phyloP scores from a whole-genome alignment of 495 filamentous ascomycete species.

The Penicillium cataractarum region DNA sequence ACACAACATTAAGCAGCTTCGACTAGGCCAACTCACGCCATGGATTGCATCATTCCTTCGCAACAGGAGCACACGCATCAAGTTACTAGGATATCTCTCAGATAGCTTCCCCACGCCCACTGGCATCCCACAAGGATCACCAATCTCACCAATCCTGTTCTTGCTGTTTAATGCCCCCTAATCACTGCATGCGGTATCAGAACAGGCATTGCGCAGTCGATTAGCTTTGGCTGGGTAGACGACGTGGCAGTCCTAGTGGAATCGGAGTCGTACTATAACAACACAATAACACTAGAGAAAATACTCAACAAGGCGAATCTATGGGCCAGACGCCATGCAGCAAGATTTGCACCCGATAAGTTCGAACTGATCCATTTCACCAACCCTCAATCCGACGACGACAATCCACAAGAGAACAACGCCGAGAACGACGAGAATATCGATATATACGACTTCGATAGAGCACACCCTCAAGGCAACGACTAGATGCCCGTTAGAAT shows the following conservation, averaged over 20 bases:
- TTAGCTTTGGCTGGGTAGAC: constrained; percentile 21
- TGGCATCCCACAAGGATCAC: background rate
- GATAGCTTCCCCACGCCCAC: background rate
- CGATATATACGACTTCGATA: constrained; percentile 2
- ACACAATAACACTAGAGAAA: constrained; percentile 4
- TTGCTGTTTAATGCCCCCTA: background rate
- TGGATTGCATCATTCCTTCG: background rate
- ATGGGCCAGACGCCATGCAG: constrained; percentile 21
- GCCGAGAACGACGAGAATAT: background rate
- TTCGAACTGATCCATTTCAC: constrained; percentile 16
- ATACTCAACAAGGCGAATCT: background rate
- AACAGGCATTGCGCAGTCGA: background rate
- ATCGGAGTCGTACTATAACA: constrained; percentile 4
- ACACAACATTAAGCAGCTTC: background rate
- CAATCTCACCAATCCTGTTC: background rate
- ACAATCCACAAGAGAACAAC: no score
- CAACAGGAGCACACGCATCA: background rate
- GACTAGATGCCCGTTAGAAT: background rate
- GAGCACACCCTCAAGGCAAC: background rate
- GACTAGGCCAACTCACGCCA: background rate
- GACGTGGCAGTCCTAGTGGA: constrained; percentile 16
- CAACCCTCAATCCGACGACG: background rate
- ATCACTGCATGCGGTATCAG: background rate
- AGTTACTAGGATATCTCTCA: background rate
- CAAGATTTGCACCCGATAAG: constrained; percentile 22